phyloP scores from a whole-genome alignment of 345 rosid species.

The Eutrema japonicum region DNA sequence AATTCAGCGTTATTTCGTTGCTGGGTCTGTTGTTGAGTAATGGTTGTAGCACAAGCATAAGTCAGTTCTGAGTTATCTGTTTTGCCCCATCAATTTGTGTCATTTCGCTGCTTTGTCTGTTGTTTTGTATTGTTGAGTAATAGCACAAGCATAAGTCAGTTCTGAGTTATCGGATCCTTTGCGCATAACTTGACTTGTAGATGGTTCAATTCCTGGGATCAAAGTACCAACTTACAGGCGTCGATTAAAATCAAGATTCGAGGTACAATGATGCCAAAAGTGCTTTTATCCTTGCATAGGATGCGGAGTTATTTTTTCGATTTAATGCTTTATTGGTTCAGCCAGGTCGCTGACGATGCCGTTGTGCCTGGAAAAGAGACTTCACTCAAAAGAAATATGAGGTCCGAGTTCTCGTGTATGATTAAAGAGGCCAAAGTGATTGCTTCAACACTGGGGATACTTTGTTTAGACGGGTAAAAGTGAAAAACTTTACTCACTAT shows the following conservation, averaged over 20 bases:
- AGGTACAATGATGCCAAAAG: slow-evolving; percentile 44
- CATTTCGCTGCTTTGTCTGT: neutral
- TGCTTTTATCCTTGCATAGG: neutral
- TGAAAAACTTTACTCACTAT: neutral
- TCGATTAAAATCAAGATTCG: slow-evolving; percentile 47
- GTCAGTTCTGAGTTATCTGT: neutral
- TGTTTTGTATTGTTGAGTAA: neutral
- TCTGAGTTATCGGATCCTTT: neutral
- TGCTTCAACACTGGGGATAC: slow-evolving; percentile 80
- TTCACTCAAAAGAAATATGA: slow-evolving; percentile 82
- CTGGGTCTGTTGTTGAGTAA: neutral
- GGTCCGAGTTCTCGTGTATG: slow-evolving; percentile 63
- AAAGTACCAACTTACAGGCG: slow-evolving; percentile 78
- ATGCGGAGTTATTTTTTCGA: neutral
- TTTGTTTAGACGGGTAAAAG: slow-evolving; percentile 61
- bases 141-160: neutral
- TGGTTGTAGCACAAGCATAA: neutral
- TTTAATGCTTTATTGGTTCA: slow-evolving; percentile 32
- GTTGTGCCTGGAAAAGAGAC: slow-evolving; percentile 48
- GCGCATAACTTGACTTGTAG: slow-evolving; percentile 40
- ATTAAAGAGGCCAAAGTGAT: slow-evolving; percentile 65
- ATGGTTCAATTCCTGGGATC: slow-evolving; percentile 92
- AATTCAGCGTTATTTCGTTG: neutral
- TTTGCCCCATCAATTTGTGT: neutral
- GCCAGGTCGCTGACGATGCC: slow-evolving; percentile 59